A percentile compares a stretch with the other conserved stretches of the same genome.
These are phyloP conservation scores for Pseudomonodictys pantanalensis DNA, from an alignment of 495 filamentous ascomycete genomes.

Conservation along the genomic window DNA sequence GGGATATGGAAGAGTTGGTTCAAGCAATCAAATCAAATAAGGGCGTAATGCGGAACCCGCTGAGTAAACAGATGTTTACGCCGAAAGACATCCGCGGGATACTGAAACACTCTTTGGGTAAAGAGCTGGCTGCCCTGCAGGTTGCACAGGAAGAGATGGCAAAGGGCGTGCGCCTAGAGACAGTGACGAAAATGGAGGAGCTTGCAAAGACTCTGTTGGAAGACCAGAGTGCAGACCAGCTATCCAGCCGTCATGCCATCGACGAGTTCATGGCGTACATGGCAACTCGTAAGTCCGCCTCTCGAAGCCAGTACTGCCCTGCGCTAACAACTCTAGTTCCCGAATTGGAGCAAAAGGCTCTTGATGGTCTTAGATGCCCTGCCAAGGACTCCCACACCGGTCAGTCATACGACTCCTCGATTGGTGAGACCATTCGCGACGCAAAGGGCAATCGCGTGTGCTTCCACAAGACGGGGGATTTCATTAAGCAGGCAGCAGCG, in stretches of 20 bases:
- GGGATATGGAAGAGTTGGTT: slow-evolving; percentile 36
- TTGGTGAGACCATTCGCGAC: slow-evolving; percentile 43
- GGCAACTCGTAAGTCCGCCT: slow-evolving; percentile 34
- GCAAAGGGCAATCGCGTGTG: slow-evolving; percentile 42
- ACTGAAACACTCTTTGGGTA: slow-evolving; percentile 24
- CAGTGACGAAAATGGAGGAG: slow-evolving; percentile 40
- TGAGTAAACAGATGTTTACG: slow-evolving; percentile 35
- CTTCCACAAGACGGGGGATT: slow-evolving; percentile 45
- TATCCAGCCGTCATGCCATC: slow-evolving; percentile 36
- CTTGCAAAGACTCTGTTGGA: slow-evolving; percentile 38
- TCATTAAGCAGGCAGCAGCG: slow-evolving; percentile 39
- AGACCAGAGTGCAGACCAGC: slow-evolving; percentile 38
- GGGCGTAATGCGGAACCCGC: slow-evolving; percentile 35
- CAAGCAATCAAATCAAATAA: slow-evolving; percentile 28
- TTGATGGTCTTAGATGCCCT: slow-evolving; percentile 41
- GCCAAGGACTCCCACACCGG: slow-evolving; percentile 43
- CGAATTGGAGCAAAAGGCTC: slow-evolving; percentile 38
- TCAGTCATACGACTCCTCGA: slow-evolving; percentile 41
- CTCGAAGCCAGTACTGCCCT: background rate
- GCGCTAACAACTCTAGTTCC: slow-evolving; percentile 31
- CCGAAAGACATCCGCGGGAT: slow-evolving; percentile 34
- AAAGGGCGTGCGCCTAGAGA: slow-evolving; percentile 40
- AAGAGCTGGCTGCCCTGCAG: slow-evolving; percentile 31
- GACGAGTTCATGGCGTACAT: slow-evolving; percentile 42
- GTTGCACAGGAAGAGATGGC: slow-evolving; percentile 40